A percentile compares a stretch with the other conserved stretches of the same genome.
Evolutionary conservation across 805 yeast genomes (phyloP).

Genomic region (Yarrowia osloensis): DNA sequence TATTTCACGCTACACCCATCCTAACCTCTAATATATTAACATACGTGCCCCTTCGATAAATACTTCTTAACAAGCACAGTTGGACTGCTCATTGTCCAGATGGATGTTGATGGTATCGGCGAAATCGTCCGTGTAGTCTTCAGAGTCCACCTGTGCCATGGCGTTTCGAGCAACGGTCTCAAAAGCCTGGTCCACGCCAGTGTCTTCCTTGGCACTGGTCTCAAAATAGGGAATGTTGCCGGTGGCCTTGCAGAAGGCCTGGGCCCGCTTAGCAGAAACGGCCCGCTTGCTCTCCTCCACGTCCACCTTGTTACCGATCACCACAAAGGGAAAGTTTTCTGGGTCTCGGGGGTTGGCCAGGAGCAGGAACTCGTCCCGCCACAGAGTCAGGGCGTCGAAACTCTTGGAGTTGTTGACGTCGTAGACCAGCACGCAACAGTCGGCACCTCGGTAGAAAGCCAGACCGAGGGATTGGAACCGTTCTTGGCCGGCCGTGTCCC

Average conservation of each 20-base stretch:
- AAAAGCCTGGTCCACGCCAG: constrained; percentile 92
- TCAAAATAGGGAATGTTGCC: constrained; percentile 91
- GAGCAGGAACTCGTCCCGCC: constrained; percentile 94
- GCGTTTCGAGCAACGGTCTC: constrained; percentile 96
- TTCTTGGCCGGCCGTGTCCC: constrained; percentile 99
- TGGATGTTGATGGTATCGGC: constrained; percentile 95
- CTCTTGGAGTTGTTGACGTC: constrained; percentile 95
- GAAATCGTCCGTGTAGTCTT: constrained; percentile 89
- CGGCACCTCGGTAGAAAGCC: constrained; percentile 97
- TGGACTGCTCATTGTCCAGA: constrained; percentile 74
- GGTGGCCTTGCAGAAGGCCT: constrained; percentile 59
- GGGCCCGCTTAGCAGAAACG: constrained; percentile 61
- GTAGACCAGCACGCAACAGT: constrained; percentile 93
- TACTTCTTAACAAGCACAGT: constrained; percentile 65
- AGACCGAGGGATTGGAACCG: constrained; percentile 95
- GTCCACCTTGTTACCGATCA: constrained; percentile 92
- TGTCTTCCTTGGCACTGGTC: constrained; percentile 96
- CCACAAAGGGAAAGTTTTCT: constrained; percentile 92
- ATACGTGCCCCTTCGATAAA: constrained; percentile 20
- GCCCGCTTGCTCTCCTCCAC: constrained; percentile 87
- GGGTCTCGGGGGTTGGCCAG: constrained; percentile 94
- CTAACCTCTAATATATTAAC: constrained; percentile 28
- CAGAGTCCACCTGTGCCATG: constrained; percentile 88
- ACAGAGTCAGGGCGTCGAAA: constrained; percentile 80
- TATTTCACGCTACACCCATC: too few relatives aligned